Evolutionary conservation across 495 filamentous ascomycete species (phyloP).

Genomic region (Xylaria flabelliformis): DNA sequence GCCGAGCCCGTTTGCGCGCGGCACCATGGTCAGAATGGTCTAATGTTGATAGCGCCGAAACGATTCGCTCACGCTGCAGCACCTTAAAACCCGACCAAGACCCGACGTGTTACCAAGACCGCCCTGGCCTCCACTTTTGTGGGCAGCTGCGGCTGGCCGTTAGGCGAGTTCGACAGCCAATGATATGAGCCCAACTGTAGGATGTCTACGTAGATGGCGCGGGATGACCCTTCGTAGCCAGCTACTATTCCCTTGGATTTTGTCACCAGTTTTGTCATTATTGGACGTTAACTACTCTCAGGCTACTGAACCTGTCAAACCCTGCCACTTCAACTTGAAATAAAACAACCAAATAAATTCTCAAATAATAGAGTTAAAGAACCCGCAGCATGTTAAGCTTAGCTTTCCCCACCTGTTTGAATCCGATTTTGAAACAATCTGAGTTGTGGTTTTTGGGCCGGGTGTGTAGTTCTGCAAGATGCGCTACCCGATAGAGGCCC

Average conservation of each 20-base stretch:
- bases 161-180: constrained; percentile 7
- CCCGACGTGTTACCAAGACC: background rate
- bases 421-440: no score
- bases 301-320: no score
- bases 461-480: background rate
- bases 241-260: background rate
- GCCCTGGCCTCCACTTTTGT: background rate
- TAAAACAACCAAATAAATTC: no score
- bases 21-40: background rate
- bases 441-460: no score
- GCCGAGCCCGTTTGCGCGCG: constrained; percentile 19
- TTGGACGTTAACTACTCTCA: background rate
- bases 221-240: constrained; percentile 11
- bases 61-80: constrained; percentile 16
- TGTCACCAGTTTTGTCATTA: constrained; percentile 6
- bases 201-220: constrained; percentile 20
- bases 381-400: no score
- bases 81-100: background rate
- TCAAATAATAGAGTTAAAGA: no score
- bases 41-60: background rate
- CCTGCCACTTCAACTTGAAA: no score
- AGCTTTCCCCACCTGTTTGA: no score
- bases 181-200: background rate
- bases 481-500: background rate
- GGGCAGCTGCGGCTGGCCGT: background rate